These are phyloP conservation scores for Fusarium goolgardi DNA, from an alignment of 2,329 filamentous ascomycete species.

Conservation along the genomic window DNA sequence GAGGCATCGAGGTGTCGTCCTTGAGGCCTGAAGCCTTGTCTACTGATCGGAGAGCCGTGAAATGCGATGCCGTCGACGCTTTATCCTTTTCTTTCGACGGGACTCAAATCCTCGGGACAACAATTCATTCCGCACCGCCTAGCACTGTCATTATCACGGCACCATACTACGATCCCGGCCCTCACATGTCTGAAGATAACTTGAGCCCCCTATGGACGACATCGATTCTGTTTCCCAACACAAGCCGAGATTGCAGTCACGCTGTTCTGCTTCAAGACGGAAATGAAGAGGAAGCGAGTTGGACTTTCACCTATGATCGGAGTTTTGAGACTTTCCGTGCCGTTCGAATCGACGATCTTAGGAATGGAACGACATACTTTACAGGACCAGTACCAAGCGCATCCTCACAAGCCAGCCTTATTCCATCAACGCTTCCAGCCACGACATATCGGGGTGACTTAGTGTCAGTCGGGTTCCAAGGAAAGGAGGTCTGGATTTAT, in stretches of 20 bases:
- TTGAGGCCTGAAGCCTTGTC: conserved; percentile 71
- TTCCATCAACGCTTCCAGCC: conserved; percentile 76
- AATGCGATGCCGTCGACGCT: conserved; percentile 80
- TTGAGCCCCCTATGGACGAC: conserved; percentile 85
- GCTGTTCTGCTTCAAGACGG: conserved; percentile 75
- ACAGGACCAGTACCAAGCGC: conserved; percentile 72
- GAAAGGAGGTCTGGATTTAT: conserved; percentile 81
- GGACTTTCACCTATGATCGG: conserved; percentile 82
- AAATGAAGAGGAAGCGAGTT: conserved; percentile 72
- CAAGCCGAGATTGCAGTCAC: conserved; percentile 82
- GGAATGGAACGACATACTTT: conserved; percentile 83
- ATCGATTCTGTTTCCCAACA: conserved; percentile 85
- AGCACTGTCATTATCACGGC: conserved; percentile 82
- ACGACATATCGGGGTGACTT: conserved; percentile 77
- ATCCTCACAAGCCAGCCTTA: conserved; percentile 65
- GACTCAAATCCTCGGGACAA: conserved; percentile 81
- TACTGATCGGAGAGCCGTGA: conserved; percentile 79
- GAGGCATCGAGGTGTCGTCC: conserved; percentile 88
- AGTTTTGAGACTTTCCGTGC: conserved; percentile 82
- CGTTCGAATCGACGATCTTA: conserved; percentile 78
- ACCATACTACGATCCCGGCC: conserved; percentile 80
- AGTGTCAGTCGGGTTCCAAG: conserved; percentile 78
- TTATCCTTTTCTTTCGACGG: conserved; percentile 82
- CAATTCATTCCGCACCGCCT: conserved; percentile 70
- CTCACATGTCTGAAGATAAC: conserved; percentile 72